These are phyloP conservation scores for Hyaloscypha finlandica DNA, from an alignment of 495 filamentous ascomycete species.

Conservation along the genomic window DNA sequence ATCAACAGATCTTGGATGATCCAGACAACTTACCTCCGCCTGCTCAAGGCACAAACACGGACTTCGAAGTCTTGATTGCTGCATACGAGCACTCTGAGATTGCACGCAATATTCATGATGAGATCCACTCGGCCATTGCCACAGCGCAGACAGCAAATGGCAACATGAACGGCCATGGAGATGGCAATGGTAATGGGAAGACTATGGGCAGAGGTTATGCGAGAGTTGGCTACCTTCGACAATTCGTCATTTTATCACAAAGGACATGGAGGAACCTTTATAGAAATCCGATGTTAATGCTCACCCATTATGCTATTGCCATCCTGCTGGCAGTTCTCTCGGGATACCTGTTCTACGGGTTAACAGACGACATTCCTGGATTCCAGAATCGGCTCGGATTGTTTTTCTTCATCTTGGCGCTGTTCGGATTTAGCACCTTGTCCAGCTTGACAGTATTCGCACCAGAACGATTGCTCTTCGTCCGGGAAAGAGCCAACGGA, in stretches of 20 bases:
- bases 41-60: slow-evolving; percentile 63
- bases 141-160: slow-evolving; percentile 70
- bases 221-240: slow-evolving; percentile 72
- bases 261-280: slow-evolving; percentile 98
- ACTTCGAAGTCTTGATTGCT: slow-evolving; percentile 78
- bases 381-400: slow-evolving; percentile 99
- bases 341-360: slow-evolving; percentile 93
- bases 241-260: slow-evolving; percentile 86
- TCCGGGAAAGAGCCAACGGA: slow-evolving; percentile 92
- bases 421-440: slow-evolving; percentile 96
- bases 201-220: slow-evolving; percentile 77
- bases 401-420: slow-evolving; percentile 94
- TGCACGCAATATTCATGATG: slow-evolving; percentile 72
- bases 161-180: slow-evolving; percentile 57
- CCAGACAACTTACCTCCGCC: slow-evolving; percentile 74
- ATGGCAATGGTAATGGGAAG: slow-evolving; percentile 46
- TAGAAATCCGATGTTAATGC: slow-evolving; percentile 96
- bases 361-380: slow-evolving; percentile 92
- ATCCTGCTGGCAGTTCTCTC: slow-evolving; percentile 93
- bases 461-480: slow-evolving; percentile 86
- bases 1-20: slow-evolving; percentile 65
- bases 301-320: slow-evolving; percentile 98
- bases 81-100: slow-evolving; percentile 80
- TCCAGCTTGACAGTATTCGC: slow-evolving; percentile 94
- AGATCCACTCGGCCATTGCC: slow-evolving; percentile 68